Base-by-base conservation (phyloP, 768 basidiomycete species). In the Suillus plorans region DNA sequence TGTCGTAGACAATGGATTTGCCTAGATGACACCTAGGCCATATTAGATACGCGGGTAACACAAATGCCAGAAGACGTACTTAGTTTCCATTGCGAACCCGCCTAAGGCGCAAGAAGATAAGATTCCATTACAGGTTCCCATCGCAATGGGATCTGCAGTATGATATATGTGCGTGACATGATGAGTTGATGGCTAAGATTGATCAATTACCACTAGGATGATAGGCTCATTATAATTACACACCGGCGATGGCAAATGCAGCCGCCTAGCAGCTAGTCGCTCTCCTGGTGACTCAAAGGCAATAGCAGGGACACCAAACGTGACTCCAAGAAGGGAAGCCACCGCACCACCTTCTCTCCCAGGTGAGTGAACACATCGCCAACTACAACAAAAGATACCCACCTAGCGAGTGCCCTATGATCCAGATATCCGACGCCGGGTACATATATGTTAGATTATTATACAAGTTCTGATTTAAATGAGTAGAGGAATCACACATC, bases 391-490 rank as follows among this genome's bases (percentile, higher is more conserved):
- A 45, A 85, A 85, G 39, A 85, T 9, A 76, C 74, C 55, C 9
- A 77, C 74, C 89, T 49, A 92, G 76, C 1, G 89, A 91, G 73
- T 91, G 90, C 4, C 91, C 91, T 45, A 83, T 85, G 63, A 97
- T 78, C 96, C 96, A 98, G 63, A 99, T 92, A 66, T 89, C 89
- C 50, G 95, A 84, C 66, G 91, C 79, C 10, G 96, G 96, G 74
- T 97, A 99, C 85, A 97, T 87, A 73, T 90, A 92, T 7, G 94
- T 89, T 63, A 98, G 72, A 79, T 98, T 97, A 81, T 95, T 95
- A 80, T 95, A 99, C 62, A 99, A 77, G 78, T 96, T 91, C 94
- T 50, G 37, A 61, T 50, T 50, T 60, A 44, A 39, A 31, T 66
- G 41, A 39, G 45, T 3, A 14, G n/a, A 7, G 6, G 31, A 41